Conservation (phyloP, 805 yeast species). For the Ascoidea rubescens region DNA sequence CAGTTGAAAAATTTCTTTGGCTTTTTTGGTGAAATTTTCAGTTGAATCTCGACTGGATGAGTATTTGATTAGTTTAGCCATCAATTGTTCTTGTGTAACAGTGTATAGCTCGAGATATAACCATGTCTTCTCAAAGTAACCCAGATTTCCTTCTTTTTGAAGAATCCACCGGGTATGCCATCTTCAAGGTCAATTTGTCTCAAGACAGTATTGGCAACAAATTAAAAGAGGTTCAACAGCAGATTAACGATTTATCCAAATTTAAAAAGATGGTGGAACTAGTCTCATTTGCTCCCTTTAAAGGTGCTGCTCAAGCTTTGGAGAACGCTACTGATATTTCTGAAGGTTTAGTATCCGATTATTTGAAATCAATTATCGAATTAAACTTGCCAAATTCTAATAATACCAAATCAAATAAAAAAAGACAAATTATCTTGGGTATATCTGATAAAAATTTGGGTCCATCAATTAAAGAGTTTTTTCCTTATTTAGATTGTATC, state of each 20-base stretch:
- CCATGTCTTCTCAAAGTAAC: too few relatives aligned
- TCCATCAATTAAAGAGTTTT: constrained; percentile 85
- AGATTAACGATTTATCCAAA: constrained; percentile 69
- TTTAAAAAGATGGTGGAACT: constrained; percentile 89
- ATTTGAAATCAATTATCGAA: constrained; percentile 79
- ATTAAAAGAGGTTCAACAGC: constrained; percentile 86
- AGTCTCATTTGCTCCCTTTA: constrained; percentile 94
- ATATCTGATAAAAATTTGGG: constrained; percentile 92
- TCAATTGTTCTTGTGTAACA: not conserved
- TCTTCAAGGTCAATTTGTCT: constrained; percentile 85
- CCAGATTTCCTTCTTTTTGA: constrained; percentile 82
- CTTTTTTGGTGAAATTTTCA: not conserved
- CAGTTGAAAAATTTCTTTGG: too few relatives aligned
- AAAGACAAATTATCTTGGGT: constrained; percentile 62
- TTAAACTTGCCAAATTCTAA: constrained; percentile 64
- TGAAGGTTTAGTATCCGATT: constrained; percentile 92
- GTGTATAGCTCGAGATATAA: too few relatives aligned
- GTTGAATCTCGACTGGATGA: not conserved
- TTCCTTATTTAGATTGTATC: constrained; percentile 82
- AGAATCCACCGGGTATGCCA: constrained; percentile 97
- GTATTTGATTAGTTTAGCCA: not conserved
- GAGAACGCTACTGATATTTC: constrained; percentile 97
- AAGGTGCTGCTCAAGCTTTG: constrained; percentile 98
- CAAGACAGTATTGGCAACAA: constrained; percentile 91
- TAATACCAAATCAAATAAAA: constrained; percentile 41